Conservation (phyloP, 495 filamentous ascomycete genomes). For the Tuber umbilicatum region DNA sequence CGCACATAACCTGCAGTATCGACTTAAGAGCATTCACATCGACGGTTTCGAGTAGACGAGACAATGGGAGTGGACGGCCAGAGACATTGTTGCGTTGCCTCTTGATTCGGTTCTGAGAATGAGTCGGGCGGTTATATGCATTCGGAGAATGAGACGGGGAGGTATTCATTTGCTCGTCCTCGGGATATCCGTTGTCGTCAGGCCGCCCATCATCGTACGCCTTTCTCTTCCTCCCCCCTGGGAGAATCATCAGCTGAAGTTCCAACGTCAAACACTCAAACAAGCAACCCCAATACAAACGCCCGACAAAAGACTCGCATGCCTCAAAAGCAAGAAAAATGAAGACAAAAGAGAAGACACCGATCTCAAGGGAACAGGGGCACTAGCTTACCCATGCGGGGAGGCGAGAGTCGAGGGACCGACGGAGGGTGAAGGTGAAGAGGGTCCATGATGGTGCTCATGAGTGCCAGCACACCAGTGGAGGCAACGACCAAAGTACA, state of each 20-base stretch:
- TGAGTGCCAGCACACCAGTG: slow-evolving; percentile 5
- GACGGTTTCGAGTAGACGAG: slow-evolving; percentile 83
- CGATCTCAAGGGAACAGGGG: not conserved
- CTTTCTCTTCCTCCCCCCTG: slow-evolving; percentile 39
- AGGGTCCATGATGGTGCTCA: slow-evolving; percentile 39
- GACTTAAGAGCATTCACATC: slow-evolving; percentile 72
- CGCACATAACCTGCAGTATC: slow-evolving; percentile 79
- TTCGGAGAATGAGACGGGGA: slow-evolving; percentile 23
- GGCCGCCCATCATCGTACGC: slow-evolving; percentile 33
- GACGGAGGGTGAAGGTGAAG: slow-evolving; percentile 34
- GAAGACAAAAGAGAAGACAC: not conserved
- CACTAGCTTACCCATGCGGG: slow-evolving; percentile 31
- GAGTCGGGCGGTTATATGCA: slow-evolving; percentile 13
- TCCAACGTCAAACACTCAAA: not conserved
- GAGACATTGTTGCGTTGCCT: slow-evolving; percentile 54
- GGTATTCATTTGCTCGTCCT: slow-evolving; percentile 39
- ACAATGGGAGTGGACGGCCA: slow-evolving; percentile 71
- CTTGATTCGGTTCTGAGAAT: slow-evolving; percentile 17
- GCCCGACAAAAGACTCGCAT: not conserved
- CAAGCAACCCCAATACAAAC: not conserved
- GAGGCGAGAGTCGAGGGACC: slow-evolving; percentile 27
- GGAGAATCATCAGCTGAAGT: slow-evolving; percentile 13
- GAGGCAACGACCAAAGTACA: not conserved
- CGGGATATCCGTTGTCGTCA: slow-evolving; percentile 27
- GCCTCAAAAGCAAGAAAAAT: not conserved